Evolutionary conservation across 306 rosid genomes (phyloP), one percentile per base, ranked within the genome.

Genomic region (Lupinus albus): DNA sequence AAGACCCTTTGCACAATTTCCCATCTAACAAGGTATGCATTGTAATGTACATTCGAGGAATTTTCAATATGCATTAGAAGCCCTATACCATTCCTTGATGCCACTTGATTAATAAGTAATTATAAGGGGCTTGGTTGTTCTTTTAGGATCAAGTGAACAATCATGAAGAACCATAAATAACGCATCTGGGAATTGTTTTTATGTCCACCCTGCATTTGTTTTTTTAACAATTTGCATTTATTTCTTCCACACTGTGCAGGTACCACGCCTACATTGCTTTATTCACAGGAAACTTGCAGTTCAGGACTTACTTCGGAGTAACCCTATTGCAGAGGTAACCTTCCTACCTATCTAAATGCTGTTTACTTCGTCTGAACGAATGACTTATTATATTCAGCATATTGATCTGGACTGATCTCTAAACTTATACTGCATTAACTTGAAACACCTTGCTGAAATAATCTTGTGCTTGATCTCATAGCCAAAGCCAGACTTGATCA

Each of bases 251-350:
- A 67, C 30, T 79, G 48, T 79, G 52, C 62, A 89, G 99, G 96
- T 93, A n/a, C 97, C 96, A 28, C 87, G 82, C 56, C 84, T 93
- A 69, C 99, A 93, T 73, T 93, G 99, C 76, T 59, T 93, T 42
- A 67, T 81, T 78, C 91, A 85, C 77, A 84, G 83, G 78, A 90
- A 93, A 60, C 97, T 93, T 74, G 72, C 75, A 17, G 78, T 35
- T 67, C 78, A 73, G 21, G 96, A 90, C 82, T 88, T 88, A 53
- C 84, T 89, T 49, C 73, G 70, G 32, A 33, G 55, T 65, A 68
- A 70, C 61, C 78, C 78, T 42, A 71, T 70, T 39, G 9, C 69
- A 21, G 94, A 88, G 99, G 99, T 93, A 75, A 71, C 64, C 68
- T 70, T 25, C 28, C 30, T 25, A 25, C 30, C 30, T 25, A 25